Evolutionary conservation across 2,329 filamentous ascomycete genomes (phyloP).

Genomic region (Pestalotiopsis sp.): DNA sequence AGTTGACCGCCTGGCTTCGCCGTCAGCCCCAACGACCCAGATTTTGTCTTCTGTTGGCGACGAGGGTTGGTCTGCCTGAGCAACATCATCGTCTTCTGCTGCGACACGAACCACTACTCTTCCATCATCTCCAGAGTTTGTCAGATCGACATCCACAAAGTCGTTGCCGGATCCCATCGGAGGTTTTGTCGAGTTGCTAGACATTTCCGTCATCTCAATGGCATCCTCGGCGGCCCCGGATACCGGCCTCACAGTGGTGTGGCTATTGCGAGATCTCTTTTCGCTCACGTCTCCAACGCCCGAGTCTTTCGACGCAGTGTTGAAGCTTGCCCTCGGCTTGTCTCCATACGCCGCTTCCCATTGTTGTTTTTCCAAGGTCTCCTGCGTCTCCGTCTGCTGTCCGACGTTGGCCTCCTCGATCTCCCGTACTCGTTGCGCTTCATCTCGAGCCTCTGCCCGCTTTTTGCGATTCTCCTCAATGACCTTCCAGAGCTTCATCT

Average conservation of each 20-base stretch:
- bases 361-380: constrained; percentile 60
- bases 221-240: constrained; percentile 33
- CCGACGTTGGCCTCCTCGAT: constrained; percentile 71
- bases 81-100: constrained; percentile 44
- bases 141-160: constrained; percentile 40
- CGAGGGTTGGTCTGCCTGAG: constrained; percentile 17
- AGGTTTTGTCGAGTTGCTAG: constrained; percentile 17
- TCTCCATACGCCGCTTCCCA: constrained; percentile 83
- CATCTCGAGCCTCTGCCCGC: constrained; percentile 51
- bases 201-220: constrained; percentile 59
- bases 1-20: constrained; percentile 31
- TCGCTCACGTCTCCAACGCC: constrained; percentile 54
- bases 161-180: constrained; percentile 24
- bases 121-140: constrained; percentile 42
- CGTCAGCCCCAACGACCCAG: constrained; percentile 33
- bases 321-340: constrained; percentile 33
- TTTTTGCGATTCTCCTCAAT: constrained; percentile 65
- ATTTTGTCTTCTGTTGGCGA: constrained; percentile 34
- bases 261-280: constrained; percentile 34
- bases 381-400: constrained; percentile 64
- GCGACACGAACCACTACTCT: constrained; percentile 57
- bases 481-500: constrained; percentile 84
- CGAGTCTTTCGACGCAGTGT: constrained; percentile 47
- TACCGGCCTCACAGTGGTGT: constrained; percentile 33
- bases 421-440: constrained; percentile 47